Conservation (phyloP, 345 rosid genomes). For the Turritis glabra region DNA sequence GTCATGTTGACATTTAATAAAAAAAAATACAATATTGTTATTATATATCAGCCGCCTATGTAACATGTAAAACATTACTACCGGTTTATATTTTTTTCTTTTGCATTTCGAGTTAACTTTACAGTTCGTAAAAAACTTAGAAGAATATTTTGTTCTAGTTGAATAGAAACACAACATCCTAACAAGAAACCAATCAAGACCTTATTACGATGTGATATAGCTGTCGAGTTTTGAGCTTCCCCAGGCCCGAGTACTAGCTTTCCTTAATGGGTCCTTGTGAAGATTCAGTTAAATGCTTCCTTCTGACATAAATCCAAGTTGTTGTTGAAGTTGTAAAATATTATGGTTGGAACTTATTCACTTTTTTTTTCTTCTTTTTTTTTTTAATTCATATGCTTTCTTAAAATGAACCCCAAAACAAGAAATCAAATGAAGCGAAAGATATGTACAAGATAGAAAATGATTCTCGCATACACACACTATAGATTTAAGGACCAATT, state of each 20-base stretch:
- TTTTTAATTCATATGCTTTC: neutral
- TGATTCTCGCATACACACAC: neutral
- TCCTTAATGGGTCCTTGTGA: neutral
- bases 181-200: neutral
- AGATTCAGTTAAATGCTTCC: neutral
- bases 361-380: neutral
- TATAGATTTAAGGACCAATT: conserved; percentile 4
- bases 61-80: neutral
- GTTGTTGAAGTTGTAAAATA: neutral
- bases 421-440: neutral
- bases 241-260: neutral
- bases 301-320: neutral
- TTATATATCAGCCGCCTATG: neutral
- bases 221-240: neutral
- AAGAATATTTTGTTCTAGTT: neutral
- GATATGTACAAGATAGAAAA: neutral
- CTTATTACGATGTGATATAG: neutral
- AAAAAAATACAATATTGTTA: neutral
- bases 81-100: neutral
- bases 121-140: neutral
- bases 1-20: neutral
- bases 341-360: neutral
- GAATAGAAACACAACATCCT: neutral
- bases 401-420: neutral
- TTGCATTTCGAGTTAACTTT: no score